Evolutionary conservation across 73 alveolate genomes (phyloP).

Genomic region (Paramecium primaurelia): DNA sequence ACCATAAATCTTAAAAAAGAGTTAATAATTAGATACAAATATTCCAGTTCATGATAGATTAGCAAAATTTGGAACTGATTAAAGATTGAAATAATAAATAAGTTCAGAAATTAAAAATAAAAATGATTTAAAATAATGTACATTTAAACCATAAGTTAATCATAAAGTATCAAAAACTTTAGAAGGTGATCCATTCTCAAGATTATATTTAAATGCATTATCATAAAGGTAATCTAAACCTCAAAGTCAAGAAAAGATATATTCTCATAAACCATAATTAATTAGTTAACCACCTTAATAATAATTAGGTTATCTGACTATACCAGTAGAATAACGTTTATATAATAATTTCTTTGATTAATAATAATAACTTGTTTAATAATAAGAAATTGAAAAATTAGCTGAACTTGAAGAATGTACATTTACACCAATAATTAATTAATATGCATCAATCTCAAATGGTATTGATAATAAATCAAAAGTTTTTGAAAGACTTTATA

Average conservation of each 20-base stretch:
- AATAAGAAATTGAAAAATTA: background rate
- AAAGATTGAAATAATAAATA: background rate
- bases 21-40: background rate
- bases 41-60: slow-evolving; percentile 7
- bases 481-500: background rate
- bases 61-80: background rate
- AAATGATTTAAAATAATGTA: background rate
- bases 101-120: background rate
- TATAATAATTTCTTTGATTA: background rate
- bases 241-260: background rate
- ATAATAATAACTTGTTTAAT: background rate
- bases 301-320: background rate
- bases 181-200: background rate
- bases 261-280: background rate
- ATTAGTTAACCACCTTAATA: background rate
- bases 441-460: background rate
- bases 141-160: background rate
- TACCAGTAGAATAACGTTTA: background rate
- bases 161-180: background rate
- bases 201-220: background rate
- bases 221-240: background rate
- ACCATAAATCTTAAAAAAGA: background rate
- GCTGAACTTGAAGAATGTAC: background rate
- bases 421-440: background rate
- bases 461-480: background rate